Evolutionary conservation across 345 rosid genomes (phyloP).

Genomic region (Arabidopsis suecica): DNA sequence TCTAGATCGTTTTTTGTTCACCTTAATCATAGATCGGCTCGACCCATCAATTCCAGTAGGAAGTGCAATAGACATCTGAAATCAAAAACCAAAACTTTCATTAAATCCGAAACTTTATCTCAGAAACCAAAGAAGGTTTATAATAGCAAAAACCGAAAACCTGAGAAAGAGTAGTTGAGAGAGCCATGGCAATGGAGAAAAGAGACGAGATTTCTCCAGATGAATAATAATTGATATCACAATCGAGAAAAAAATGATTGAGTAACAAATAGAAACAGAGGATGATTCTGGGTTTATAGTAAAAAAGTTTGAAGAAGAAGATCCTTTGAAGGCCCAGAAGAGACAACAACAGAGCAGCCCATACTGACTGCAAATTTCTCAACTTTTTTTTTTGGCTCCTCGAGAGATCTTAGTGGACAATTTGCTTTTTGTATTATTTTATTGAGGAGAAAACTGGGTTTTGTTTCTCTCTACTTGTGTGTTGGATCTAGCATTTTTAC

Average conservation of each 20-base stretch:
- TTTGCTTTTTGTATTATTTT: constrained; percentile 17
- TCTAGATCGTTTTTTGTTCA: constrained; percentile 22
- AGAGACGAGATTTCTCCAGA: constrained; percentile 12
- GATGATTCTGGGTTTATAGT: constrained; percentile 35
- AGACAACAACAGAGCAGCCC: constrained; percentile 30
- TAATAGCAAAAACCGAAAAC: constrained; percentile 9
- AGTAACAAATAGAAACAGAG: constrained; percentile 3
- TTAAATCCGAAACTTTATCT: neutral
- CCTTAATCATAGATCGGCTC: constrained; percentile 40
- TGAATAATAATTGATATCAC: neutral
- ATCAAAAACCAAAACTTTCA: constrained; percentile 29
- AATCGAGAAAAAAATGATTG: constrained; percentile 16
- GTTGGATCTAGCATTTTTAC: neutral
- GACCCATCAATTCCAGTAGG: constrained; percentile 44
- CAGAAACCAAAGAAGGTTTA: neutral
- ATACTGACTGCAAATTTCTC: constrained; percentile 35
- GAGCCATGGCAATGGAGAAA: constrained; percentile 40
- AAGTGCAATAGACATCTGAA: constrained; percentile 38
- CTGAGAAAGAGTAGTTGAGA: constrained; percentile 41
- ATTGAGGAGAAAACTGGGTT: neutral
- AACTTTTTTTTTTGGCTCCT: constrained; percentile 39
- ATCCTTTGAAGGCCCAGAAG: constrained; percentile 44
- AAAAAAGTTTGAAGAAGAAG: constrained; percentile 19
- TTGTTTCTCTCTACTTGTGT: constrained; percentile 1
- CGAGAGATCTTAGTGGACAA: constrained; percentile 25